Percentiles rank a stretch among this genome's conserved stretches.
These are phyloP conservation scores for Paraphoma sp. DNA, from an alignment of 2,329 filamentous ascomycete species.

Conservation along the genomic window DNA sequence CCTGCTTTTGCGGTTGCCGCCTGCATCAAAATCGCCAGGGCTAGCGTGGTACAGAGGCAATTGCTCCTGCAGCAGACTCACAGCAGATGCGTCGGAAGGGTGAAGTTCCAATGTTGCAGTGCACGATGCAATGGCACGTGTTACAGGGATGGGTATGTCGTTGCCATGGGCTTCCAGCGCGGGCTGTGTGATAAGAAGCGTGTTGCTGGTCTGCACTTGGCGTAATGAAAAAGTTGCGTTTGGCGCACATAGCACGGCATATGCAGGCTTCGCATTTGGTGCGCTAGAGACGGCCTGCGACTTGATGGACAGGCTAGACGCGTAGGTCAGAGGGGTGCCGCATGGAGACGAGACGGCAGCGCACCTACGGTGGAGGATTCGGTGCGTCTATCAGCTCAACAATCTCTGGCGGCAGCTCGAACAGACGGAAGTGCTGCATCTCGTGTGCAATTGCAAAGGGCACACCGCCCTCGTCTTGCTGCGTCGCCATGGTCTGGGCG, in stretches of 20 bases:
- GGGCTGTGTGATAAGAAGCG: conserved; percentile 62
- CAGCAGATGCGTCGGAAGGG: conserved; percentile 43
- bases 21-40: conserved; percentile 34
- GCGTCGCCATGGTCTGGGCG: conserved; percentile 48
- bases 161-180: conserved; percentile 46
- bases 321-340: conserved; percentile 27
- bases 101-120: conserved; percentile 53
- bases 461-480: conserved; percentile 48
- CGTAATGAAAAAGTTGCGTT: conserved; percentile 65
- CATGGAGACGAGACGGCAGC: conserved; percentile 19
- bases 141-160: conserved; percentile 39
- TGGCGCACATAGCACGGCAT: conserved; percentile 66
- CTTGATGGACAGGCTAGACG: conserved; percentile 45
- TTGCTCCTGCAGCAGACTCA: conserved; percentile 42
- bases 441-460: conserved; percentile 52
- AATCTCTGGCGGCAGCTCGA: conserved; percentile 67
- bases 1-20: conserved; percentile 42
- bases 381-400: conserved; percentile 60
- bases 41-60: conserved; percentile 49
- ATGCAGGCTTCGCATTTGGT: conserved; percentile 42
- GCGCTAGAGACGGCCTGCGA: conserved; percentile 31
- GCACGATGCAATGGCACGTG: conserved; percentile 54
- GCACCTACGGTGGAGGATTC: conserved; percentile 51
- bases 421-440: conserved; percentile 63
- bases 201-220: conserved; percentile 71